Evolutionary conservation across 1,284 basidiomycete genomes (phyloP).

Genomic region (Naganishia cerealis): DNA sequence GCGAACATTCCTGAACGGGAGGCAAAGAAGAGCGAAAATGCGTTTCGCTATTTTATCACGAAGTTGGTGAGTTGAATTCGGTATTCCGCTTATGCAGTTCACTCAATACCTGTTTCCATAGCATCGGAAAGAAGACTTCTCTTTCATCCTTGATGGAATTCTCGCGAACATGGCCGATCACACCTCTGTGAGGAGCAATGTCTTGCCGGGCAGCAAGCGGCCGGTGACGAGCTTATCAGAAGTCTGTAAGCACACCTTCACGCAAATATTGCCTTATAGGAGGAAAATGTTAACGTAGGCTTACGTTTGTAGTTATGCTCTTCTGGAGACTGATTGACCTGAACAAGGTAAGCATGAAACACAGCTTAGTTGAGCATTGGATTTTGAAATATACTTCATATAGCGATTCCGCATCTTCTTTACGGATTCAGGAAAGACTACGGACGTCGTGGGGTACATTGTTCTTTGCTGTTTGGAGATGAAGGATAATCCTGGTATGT

Average conservation of each 20-base stretch:
- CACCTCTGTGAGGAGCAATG: conserved; percentile 68
- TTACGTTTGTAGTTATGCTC: conserved; percentile 60
- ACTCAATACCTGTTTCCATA: conserved; percentile 44
- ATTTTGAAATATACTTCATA: not conserved
- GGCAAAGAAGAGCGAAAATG: conserved; percentile 65
- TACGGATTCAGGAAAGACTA: conserved; percentile 72
- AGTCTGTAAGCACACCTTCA: conserved; percentile 61
- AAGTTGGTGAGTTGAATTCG: conserved; percentile 66
- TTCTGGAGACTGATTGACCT: conserved; percentile 88
- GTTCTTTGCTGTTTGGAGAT: conserved; percentile 76
- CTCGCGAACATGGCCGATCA: conserved; percentile 70
- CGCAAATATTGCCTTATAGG: no score
- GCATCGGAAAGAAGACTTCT: conserved; percentile 85
- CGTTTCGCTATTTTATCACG: conserved; percentile 83
- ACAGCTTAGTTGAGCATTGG: not conserved
- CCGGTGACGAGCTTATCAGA: conserved; percentile 77
- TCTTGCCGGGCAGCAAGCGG: conserved; percentile 77
- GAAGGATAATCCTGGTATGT: conserved; percentile 82
- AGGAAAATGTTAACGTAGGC: not conserved
- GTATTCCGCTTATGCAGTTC: not conserved
- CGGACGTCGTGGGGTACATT: conserved; percentile 73
- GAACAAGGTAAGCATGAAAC: conserved; percentile 67
- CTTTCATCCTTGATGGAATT: conserved; percentile 74
- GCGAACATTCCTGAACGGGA: conserved; percentile 34
- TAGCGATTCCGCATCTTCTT: conserved; percentile 83